Evolutionary conservation across 805 yeast genomes (phyloP), one percentile per base, ranked within the genome.

Genomic region (Nakazawaea molendinolei): DNA sequence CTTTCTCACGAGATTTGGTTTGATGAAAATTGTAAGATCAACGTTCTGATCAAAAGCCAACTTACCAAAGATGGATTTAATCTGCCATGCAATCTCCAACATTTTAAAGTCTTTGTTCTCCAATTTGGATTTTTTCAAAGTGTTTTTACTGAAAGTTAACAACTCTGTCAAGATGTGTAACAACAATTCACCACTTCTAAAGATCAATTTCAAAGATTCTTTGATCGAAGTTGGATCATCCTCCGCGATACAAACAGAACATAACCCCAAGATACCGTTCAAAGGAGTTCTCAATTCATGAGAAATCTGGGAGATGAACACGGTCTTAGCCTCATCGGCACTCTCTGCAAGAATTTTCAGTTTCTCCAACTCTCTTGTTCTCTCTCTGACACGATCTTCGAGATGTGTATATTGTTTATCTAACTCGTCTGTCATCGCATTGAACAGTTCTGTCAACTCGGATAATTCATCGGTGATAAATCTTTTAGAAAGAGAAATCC

Each of bases 261-360:
- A 85, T 89, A 90, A 85, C 44, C 97, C 97, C 37, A 92, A 63
- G 28, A 92, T 92, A 53, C 98, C 98, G 56, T 92, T 92, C 43
- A 92, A 65, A 2, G 98, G 98, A 0, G 97, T 92, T 48, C 97
- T 74, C 51, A 92, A 67, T 61, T 92, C 98, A 56, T 86, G 96
- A 0, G 95, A 85, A 13, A 86, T 87, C 47, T 89, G 85, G 2
- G 96, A 95, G 49, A 86, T 80, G 53, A 86, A 86, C 5, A 86
- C 87, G 5, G 97, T 89, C 52, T 92, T 92, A 3, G 97, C 95
- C 48, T 92, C 97, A 56, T 90, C 90, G 1, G 98, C 98, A 20
- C 82, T 76, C 59, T 90, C 97, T 10, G 65, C 65, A 52, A 81
- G 84, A 21, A 82, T 71, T 48, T 86, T 84, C 8, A 95, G 92